Evolutionary conservation across 1,139 yeast species (phyloP), one percentile per base, ranked within the genome.

Genomic region (Meyerozyma guilliermondii): DNA sequence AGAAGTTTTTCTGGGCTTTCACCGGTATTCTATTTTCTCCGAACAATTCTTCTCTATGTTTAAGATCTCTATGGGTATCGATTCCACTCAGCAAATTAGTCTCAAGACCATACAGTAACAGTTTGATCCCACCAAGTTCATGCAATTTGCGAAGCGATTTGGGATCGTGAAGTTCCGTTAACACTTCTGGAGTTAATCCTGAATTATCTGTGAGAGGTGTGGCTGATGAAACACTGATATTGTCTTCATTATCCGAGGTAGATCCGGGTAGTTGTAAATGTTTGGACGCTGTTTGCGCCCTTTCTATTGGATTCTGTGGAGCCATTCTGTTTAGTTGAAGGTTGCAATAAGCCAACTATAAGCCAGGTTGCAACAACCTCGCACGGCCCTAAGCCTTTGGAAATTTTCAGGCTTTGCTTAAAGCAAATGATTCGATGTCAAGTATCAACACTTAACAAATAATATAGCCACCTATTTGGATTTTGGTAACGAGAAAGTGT

Each of bases 11-110:
- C 7, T 83, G 75, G 17, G 76, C 70, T 51, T 78, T 77, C 44
- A 79, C 81, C 0, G 98, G 98, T 29, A 94, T 61, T 29, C 58
- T 63, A 59, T 92, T 92, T 20, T 61, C 65, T 26, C 96, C 96
- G 60, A 78, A 94, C 16, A 60, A 62, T 14, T 57, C 49, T 9
- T 53, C 53, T 40, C 96, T 66, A 16, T 48, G 52, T 11, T 56
- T 48, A 11, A 58, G 41, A 43, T 68, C 75, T 11, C 46, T 40
- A 6, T 47, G 43, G 41, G 68, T 63, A 9, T 56, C 41, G 7
- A 83, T 59, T 1, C 91, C 92, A 3, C 53, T 51, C 2, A 48
- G 44, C 2, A 59, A 45, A 46, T 77, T 66, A 1, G 84, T 71
- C 37, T 68, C 55, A 43, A 74, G 67, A 37, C 51, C 54, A 35